Evolutionary conservation across 805 yeast genomes (phyloP).

Genomic region (Saturnispora ahearnii): DNA sequence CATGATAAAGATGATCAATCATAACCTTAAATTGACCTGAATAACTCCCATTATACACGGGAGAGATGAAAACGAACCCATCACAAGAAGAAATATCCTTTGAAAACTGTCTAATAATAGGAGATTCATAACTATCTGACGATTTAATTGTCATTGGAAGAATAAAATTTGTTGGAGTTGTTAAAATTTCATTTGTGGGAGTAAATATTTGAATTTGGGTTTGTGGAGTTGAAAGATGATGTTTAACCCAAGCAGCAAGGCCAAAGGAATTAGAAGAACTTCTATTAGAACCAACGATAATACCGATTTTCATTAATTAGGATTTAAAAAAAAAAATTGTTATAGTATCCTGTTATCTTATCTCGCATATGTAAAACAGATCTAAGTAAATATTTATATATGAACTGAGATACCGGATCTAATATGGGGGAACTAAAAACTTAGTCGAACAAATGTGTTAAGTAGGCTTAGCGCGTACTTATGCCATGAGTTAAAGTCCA

Average conservation of each 20-base stretch:
- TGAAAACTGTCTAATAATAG: background rate
- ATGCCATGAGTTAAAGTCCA: background rate
- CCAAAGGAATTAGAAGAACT: conserved; percentile 5
- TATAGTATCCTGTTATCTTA: too few relatives aligned
- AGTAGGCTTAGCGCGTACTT: background rate
- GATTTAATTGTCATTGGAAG: conserved; percentile 7
- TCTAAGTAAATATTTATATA: too few relatives aligned
- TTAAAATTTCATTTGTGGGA: conserved; percentile 5
- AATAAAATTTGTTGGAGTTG: background rate
- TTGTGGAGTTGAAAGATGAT: background rate
- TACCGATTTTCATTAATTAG: conserved; percentile 3
- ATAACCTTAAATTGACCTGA: conserved; percentile 10
- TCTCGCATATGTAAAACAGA: too few relatives aligned
- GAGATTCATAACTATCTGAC: background rate
- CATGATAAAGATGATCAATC: conserved; percentile 10
- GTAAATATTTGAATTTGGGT: conserved; percentile 3
- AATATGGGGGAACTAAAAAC: too few relatives aligned
- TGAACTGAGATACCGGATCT: too few relatives aligned
- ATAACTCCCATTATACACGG: conserved; percentile 10
- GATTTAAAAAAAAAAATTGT: too few relatives aligned
- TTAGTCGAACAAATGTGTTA: background rate
- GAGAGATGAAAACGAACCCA: conserved; percentile 10
- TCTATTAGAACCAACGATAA: conserved; percentile 8
- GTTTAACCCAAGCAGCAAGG: conserved; percentile 5
- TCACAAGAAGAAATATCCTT: conserved; percentile 2